Evolutionary conservation across 179 eudicot genomes (phyloP), one percentile per base, ranked within the genome.

Genomic region (Spinacia oleracea): DNA sequence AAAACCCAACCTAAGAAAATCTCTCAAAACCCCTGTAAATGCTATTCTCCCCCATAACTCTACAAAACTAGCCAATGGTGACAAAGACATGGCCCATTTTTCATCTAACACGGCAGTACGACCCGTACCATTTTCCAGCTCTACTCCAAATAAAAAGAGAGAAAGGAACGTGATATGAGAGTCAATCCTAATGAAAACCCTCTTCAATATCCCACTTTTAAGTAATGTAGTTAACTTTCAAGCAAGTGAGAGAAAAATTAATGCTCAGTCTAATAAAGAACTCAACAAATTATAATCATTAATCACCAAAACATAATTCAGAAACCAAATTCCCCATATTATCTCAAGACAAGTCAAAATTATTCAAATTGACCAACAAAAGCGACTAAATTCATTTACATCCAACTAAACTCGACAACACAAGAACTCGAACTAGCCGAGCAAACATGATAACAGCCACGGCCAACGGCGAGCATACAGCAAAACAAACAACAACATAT

Each of bases 311-410:
- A 51, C n/a, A 16, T 15, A 15, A 15, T 4, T 51, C 14, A 4
- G 4, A 51, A 18, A 16, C 12, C 72, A 21, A 0, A 66, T 21
- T 9, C 40, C 40, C 3, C 40, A 23, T 5, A 23, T 1, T 46
- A 21, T 46, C 58, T 40, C 14, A 25, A 9, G 35, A 42, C 60
- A 71, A 71, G 60, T 71, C 60, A 71, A 71, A 50, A 29, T 71
- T 27, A 50, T 46, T 27, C 58, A 70, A 45, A 46, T 14, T 70
- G 6, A 10, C 15, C 38, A 70, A 21, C 18, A 16, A 70, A 70
- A 40, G 18, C 15, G 21, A 9, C 27, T 18, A 38, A 35, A 66
- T 38, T 32, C 40, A 1, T 23, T n/a, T 1, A 9, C 31, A 59
- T 9, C 15, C 68, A 31, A 32, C 68, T 64, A 5, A 64, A 31